A percentile compares a stretch with the other conserved stretches of the same genome.
Conservation (phyloP, 1,139 yeast species). For the Hyphopichia fennica region DNA sequence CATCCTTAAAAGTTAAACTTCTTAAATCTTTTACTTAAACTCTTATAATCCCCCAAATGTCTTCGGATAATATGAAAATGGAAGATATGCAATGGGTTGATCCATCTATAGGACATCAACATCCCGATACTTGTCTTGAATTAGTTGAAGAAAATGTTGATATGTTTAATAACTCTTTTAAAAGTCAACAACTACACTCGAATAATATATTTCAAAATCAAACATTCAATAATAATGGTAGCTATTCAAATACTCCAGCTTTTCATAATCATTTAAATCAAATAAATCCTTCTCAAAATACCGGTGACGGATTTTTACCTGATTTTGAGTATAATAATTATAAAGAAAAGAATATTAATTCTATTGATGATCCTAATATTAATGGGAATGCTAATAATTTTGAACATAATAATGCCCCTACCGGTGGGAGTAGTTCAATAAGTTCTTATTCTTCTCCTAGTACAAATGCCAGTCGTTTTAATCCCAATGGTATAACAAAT, state of each 20-base stretch:
- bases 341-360: not conserved
- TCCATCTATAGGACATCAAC: not conserved
- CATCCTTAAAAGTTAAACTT: too few relatives aligned
- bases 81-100: not conserved
- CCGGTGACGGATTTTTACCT: not conserved
- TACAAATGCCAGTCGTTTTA: conserved; percentile 8
- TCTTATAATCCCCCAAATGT: too few relatives aligned
- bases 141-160: conserved; percentile 12
- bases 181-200: not conserved
- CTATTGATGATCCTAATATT: not conserved
- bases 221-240: not conserved
- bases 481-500: not conserved
- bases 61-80: not conserved
- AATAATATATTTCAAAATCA: not conserved
- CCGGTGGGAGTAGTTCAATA: conserved; percentile 5
- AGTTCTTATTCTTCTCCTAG: conserved; percentile 19
- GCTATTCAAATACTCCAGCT: not conserved
- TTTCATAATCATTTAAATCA: not conserved
- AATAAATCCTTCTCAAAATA: not conserved
- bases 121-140: conserved; percentile 4
- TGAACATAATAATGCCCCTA: not conserved
- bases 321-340: not conserved
- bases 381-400: not conserved
- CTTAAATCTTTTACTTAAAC: too few relatives aligned
- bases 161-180: conserved; percentile 9